phyloP scores from a whole-genome alignment of 2,329 filamentous ascomycete species.

The Aspergillus flavus region DNA sequence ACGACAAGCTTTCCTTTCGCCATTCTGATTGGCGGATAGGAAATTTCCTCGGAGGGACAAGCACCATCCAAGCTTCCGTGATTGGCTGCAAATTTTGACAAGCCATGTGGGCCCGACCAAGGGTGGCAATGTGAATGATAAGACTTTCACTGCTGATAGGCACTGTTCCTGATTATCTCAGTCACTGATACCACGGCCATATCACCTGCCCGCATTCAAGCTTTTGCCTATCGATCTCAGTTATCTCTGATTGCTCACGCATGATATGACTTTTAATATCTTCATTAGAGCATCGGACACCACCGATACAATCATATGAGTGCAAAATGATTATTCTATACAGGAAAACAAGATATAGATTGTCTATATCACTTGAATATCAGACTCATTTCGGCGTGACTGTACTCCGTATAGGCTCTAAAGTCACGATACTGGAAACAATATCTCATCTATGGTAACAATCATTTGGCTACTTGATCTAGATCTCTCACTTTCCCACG shows the following conservation, averaged over 20 bases:
- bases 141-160: conserved; percentile 16
- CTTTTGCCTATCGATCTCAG: neutral
- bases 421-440: neutral
- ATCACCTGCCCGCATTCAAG: neutral
- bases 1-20: neutral
- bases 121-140: conserved; percentile 14
- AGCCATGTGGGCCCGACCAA: conserved; percentile 1
- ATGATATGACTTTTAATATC: neutral
- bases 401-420: too few species aligned
- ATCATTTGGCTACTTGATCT: neutral
- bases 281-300: neutral
- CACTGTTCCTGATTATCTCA: neutral
- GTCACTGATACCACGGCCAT: conserved; percentile 5
- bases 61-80: conserved; percentile 4
- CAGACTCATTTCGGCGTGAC: neutral
- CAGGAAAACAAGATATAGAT: neutral
- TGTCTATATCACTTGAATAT: neutral
- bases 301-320: neutral
- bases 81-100: conserved; percentile 10
- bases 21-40: neutral
- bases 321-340: neutral
- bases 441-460: too few species aligned
- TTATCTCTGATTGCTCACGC: neutral
- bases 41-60: neutral
- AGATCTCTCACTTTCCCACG: neutral